Base-by-base conservation (phyloP, 139 green algal species). In the Chlamydomonas applanata region DNA sequence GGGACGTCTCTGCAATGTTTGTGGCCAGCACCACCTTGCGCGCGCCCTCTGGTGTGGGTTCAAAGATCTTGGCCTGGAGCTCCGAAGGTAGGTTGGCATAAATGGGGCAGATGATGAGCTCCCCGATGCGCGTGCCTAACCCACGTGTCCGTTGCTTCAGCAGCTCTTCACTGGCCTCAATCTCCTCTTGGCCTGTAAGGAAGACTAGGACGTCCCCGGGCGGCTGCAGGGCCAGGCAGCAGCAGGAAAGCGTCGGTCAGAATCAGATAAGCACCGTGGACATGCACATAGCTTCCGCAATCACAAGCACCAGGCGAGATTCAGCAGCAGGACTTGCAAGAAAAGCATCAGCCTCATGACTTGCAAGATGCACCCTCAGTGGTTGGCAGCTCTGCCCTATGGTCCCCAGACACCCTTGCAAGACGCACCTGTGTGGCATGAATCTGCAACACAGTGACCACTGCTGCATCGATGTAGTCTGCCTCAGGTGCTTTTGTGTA, bases 11-110 rank as follows among this genome's bases (percentile, higher is more conserved):
- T 0, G 94, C 76, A 75, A 99, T 99, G 89, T 99, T 99, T 68
- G 96, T 99, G 32, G 96, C 96, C 65, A 99, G 83, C 29, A 99
- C 96, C 5, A 98, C 82, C 82, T 99, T 98, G 69, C 93, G 87
- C 0, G 93, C 93, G 20, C 93, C 92, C 17, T 81, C 69, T 0
- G 96, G 96, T 1, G 96, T 97, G 17, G 89, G 70, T 87, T 99
- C 96, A 75, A 99, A 99, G 75, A 99, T 98, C 80, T 95, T 95
- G 33, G 95, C 88, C 86, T 97, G 93, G 79, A 97, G 78, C 68
- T 99, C 95, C 25, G 90, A 94, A 3, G 96, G 96, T 78, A 99
- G 87, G 81, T 97, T 97, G 60, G 96, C 93, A 76, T 99, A 99
- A 81, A 99, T 97, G 66, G 96, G 96, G 54, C 85, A 92, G 60